Conservation (phyloP, 2,329 filamentous ascomycete genomes). For the Claviceps pusilla region DNA sequence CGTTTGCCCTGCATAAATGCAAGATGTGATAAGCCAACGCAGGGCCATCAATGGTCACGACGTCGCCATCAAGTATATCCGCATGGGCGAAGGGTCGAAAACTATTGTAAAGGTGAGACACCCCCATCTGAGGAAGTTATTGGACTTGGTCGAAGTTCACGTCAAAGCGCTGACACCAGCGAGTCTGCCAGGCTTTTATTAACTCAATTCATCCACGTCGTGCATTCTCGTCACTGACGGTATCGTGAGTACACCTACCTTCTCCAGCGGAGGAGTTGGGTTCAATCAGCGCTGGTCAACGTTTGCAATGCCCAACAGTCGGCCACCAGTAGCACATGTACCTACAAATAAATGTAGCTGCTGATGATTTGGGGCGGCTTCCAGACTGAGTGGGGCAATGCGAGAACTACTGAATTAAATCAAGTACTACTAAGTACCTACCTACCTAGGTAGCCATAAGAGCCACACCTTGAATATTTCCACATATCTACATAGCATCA, state of each 20-base stretch:
- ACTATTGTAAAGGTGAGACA: conserved; percentile 38
- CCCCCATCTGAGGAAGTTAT: conserved; percentile 33
- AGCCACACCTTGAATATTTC: no score
- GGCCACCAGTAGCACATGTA: no score
- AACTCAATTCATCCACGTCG: neutral
- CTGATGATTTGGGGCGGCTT: no score
- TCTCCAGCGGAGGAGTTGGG: neutral
- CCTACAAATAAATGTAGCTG: no score
- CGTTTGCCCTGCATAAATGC: conserved; percentile 35
- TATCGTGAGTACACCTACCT: neutral
- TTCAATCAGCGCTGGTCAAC: neutral
- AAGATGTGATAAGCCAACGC: conserved; percentile 62
- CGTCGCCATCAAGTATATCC: conserved; percentile 24
- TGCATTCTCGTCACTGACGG: no score
- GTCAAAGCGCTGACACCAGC: neutral
- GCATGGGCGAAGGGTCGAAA: conserved; percentile 36
- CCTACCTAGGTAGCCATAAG: no score
- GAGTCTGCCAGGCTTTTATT: neutral
- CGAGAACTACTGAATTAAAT: no score
- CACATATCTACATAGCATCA: no score
- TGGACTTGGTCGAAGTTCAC: neutral
- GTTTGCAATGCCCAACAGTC: no score
- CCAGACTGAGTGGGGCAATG: no score
- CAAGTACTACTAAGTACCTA: no score
- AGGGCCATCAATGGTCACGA: conserved; percentile 58